Conservation (phyloP, 768 basidiomycete species). For the Cyathus striatus region DNA sequence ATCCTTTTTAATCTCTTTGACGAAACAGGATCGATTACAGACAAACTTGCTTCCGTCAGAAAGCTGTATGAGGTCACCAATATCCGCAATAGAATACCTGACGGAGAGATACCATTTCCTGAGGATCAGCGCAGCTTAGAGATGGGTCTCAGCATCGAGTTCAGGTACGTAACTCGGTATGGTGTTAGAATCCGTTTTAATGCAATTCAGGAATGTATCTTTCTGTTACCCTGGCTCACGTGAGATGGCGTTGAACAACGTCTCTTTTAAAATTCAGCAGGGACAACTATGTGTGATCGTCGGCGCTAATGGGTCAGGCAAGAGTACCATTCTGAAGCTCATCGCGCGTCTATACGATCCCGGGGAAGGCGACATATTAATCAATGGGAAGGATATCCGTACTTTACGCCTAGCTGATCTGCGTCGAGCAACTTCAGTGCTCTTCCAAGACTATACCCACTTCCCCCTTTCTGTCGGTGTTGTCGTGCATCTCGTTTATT, state of each 20-base stretch:
- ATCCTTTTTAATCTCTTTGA: slow-evolving; percentile 48
- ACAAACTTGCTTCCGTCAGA: slow-evolving; percentile 48
- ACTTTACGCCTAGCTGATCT: slow-evolving; percentile 59
- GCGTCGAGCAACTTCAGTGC: slow-evolving; percentile 61
- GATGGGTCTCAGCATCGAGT: slow-evolving; percentile 22
- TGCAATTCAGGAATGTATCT: slow-evolving; percentile 42
- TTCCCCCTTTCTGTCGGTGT: slow-evolving; percentile 76
- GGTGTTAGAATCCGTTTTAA: slow-evolving; percentile 49
- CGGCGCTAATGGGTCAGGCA: slow-evolving; percentile 75
- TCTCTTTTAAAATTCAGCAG: slow-evolving; percentile 62
- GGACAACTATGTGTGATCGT: slow-evolving; percentile 82
- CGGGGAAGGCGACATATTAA: slow-evolving; percentile 58
- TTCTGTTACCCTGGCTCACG: too few relatives aligned
- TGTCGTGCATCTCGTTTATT: too few relatives aligned
- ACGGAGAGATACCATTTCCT: slow-evolving; percentile 39
- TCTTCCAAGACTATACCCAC: slow-evolving; percentile 80
- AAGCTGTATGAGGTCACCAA: slow-evolving; percentile 58
- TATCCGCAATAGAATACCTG: slow-evolving; percentile 56
- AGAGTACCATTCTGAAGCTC: slow-evolving; percentile 77
- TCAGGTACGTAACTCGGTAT: slow-evolving; percentile 65
- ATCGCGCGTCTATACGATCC: slow-evolving; percentile 68
- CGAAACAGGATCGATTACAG: slow-evolving; percentile 50
- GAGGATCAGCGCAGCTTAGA: slow-evolving; percentile 11
- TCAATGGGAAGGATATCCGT: slow-evolving; percentile 60
- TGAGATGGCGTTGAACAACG: too few relatives aligned